Conservation (phyloP, 768 basidiomycete species). For the Russula compacta region DNA sequence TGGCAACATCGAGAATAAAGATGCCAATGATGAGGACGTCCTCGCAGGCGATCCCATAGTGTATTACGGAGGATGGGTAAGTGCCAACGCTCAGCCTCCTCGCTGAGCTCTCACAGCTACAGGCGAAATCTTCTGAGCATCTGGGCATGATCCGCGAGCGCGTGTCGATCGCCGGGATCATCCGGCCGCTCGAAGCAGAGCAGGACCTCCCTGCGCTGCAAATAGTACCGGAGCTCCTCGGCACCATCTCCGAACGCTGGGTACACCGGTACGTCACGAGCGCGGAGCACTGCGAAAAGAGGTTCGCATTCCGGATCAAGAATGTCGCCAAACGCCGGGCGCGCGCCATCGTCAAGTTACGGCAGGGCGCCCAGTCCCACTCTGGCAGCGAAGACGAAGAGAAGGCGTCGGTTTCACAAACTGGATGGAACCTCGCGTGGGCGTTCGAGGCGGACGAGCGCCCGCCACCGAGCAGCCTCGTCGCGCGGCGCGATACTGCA, state of each 20-base stretch:
- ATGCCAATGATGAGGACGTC: conserved; percentile 12
- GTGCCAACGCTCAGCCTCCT: conserved; percentile 5
- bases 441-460: conserved; percentile 61
- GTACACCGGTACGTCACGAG: conserved; percentile 66
- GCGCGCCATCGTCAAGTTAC: conserved; percentile 43
- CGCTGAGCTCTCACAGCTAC: background rate
- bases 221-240: conserved; percentile 56
- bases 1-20: conserved; percentile 11
- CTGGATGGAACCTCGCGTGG: conserved; percentile 75
- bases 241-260: conserved; percentile 62
- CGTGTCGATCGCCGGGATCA: conserved; percentile 65
- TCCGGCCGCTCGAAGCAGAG: conserved; percentile 70
- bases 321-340: conserved; percentile 56
- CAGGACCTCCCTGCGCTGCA: conserved; percentile 55
- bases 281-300: conserved; percentile 52
- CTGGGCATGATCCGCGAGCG: conserved; percentile 84
- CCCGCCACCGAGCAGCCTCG: conserved; percentile 89
- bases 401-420: conserved; percentile 26
- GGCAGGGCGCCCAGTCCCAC: background rate
- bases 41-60: conserved; percentile 53
- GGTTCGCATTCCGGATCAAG: conserved; percentile 48
- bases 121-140: conserved; percentile 32
- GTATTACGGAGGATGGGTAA: conserved; percentile 44
- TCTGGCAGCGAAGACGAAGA: background rate
- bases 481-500: conserved; percentile 71